Conservation (phyloP, 768 basidiomycete species). For the Lyophyllum atratum region DNA sequence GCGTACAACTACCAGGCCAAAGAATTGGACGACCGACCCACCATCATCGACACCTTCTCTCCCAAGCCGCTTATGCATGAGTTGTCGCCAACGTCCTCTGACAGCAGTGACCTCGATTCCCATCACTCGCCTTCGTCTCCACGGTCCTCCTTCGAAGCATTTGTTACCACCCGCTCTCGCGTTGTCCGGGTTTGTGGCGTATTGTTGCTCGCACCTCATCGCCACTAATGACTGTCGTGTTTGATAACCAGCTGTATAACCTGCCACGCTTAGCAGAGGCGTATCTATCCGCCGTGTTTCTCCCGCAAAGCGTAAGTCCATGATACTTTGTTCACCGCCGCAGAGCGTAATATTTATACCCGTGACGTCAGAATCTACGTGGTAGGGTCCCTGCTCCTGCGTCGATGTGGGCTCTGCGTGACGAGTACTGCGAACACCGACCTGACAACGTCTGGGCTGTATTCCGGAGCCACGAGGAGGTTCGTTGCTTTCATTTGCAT, state of each 20-base stretch:
- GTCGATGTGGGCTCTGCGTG: slow-evolving; percentile 51
- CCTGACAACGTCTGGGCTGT: slow-evolving; percentile 53
- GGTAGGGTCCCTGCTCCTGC: slow-evolving; percentile 35
- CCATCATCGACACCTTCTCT: slow-evolving; percentile 27
- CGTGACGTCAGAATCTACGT: slow-evolving; percentile 17
- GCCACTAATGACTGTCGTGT: slow-evolving; percentile 11
- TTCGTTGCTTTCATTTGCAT: slow-evolving; percentile 31
- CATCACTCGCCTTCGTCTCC: slow-evolving; percentile 20
- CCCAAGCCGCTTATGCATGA: slow-evolving; percentile 25
- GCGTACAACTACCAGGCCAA: slow-evolving; percentile 6
- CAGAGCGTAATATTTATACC: slow-evolving; percentile 21
- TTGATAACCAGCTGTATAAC: slow-evolving; percentile 35
- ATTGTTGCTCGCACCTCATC: slow-evolving; percentile 7
- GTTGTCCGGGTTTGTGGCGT: slow-evolving; percentile 50
- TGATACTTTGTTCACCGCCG: slow-evolving; percentile 19
- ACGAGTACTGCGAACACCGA: slow-evolving; percentile 27
- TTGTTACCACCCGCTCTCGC: slow-evolving; percentile 52
- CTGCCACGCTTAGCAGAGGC: slow-evolving; percentile 38
- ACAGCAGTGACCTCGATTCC: slow-evolving; percentile 30
- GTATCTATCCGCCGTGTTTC: slow-evolving; percentile 40
- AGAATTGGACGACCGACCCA: slow-evolving; percentile 12
- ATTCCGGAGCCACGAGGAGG: slow-evolving; percentile 63
- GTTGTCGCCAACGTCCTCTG: slow-evolving; percentile 35
- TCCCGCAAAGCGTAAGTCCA: slow-evolving; percentile 35
- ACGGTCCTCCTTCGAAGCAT: slow-evolving; percentile 35